Conservation (phyloP, 139 green algal species). For the Coelastrella sp. region DNA sequence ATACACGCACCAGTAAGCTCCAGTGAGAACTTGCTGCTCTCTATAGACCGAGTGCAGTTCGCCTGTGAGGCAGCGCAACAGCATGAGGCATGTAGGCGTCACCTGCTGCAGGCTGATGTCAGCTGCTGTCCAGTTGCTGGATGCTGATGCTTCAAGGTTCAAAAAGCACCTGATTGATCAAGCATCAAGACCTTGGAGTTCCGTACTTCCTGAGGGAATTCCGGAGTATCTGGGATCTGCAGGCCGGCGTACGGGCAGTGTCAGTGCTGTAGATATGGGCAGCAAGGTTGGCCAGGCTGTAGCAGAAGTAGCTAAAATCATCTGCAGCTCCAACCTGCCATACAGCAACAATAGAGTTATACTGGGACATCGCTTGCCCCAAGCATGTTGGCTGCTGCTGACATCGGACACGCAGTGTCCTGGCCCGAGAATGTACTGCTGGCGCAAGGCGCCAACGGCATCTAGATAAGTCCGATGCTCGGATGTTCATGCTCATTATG, state of each 20-base stretch:
- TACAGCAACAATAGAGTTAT: background rate
- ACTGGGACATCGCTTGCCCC: background rate
- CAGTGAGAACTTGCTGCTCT: background rate
- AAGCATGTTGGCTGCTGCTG: background rate
- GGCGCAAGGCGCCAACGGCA: background rate
- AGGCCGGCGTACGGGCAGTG: background rate
- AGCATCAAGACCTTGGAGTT: background rate
- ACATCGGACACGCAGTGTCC: background rate
- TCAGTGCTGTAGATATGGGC: background rate
- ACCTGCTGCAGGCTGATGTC: background rate
- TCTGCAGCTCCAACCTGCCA: background rate
- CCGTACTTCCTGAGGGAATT: conserved; percentile 12
- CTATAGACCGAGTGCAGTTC: conserved; percentile 5
- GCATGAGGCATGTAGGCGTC: too few relatives aligned
- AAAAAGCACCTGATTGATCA: background rate
- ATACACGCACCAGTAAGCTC: conserved; percentile 24
- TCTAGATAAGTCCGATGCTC: background rate
- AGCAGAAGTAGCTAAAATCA: background rate
- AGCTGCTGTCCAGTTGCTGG: background rate
- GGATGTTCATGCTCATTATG: background rate
- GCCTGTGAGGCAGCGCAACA: background rate
- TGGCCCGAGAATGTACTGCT: background rate
- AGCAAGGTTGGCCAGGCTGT: background rate
- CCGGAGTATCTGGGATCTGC: background rate
- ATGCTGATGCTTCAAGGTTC: background rate